Conservation (phyloP, 1,139 yeast genomes). For the Pichia sp. region DNA sequence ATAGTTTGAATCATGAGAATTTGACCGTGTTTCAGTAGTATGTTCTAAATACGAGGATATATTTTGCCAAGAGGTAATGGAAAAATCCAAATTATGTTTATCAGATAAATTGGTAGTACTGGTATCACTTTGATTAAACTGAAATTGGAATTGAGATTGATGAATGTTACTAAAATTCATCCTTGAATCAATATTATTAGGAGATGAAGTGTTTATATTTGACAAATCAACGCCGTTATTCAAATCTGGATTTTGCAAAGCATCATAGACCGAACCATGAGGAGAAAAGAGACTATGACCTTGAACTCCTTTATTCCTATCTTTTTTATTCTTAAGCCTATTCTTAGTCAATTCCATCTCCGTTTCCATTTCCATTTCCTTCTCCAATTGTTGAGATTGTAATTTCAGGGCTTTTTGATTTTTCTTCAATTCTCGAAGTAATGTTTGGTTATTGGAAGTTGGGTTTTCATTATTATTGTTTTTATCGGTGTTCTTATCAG, state of each 20-base stretch:
- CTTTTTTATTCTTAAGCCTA: too few species aligned
- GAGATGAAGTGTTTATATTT: conserved; percentile 1
- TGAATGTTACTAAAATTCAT: background rate
- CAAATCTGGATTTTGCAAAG: conserved; percentile 29
- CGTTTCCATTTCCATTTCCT: too few species aligned
- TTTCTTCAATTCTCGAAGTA: too few species aligned
- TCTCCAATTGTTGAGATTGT: too few species aligned
- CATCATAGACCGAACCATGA: conserved; percentile 28
- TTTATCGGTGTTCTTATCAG: too few species aligned
- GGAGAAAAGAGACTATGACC: conserved; percentile 26
- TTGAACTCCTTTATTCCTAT: too few species aligned
- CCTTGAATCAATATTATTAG: background rate
- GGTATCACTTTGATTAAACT: background rate
- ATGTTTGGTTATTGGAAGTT: too few species aligned
- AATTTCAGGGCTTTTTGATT: too few species aligned
- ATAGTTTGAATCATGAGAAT: conserved; percentile 13
- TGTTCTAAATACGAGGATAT: conserved; percentile 6
- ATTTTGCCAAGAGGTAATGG: conserved; percentile 30
- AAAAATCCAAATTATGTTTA: conserved; percentile 14
- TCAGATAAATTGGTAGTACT: background rate
- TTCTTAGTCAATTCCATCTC: too few species aligned
- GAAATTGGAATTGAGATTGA: conserved; percentile 6
- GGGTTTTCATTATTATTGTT: too few species aligned
- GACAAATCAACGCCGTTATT: conserved; percentile 18
- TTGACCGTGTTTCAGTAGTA: conserved; percentile 15